Evolutionary conservation across 257 asterid species (phyloP).

Genomic region (Salvia rosmarinus): DNA sequence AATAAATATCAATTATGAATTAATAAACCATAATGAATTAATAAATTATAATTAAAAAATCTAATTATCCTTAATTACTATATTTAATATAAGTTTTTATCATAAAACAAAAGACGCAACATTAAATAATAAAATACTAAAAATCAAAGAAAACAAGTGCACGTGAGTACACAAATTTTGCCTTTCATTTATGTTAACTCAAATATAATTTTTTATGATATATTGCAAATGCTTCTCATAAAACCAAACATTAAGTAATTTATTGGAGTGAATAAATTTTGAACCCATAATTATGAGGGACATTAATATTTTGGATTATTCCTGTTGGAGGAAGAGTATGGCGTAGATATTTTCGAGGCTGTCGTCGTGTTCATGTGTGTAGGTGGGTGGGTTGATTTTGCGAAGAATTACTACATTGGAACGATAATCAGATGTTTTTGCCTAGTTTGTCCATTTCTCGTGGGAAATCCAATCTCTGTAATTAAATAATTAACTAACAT

Average conservation of each 20-base stretch:
- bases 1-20: too few relatives aligned
- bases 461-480: neutral
- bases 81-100: too few relatives aligned
- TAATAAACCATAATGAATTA: too few relatives aligned
- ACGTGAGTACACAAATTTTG: too few relatives aligned
- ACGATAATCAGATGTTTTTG: neutral
- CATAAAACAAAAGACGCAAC: too few relatives aligned
- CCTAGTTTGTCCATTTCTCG: neutral
- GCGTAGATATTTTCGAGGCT: conserved; percentile 19
- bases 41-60: too few relatives aligned
- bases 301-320: neutral
- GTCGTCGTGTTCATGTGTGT: neutral
- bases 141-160: too few relatives aligned
- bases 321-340: neutral
- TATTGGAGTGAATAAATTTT: neutral
- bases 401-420: neutral
- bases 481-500: neutral
- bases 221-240: neutral
- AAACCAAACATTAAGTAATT: neutral
- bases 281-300: neutral
- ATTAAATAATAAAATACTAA: too few relatives aligned
- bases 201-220: too few relatives aligned
- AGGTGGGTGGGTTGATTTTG: conserved; percentile 4
- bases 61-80: too few relatives aligned
- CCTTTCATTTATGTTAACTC: too few relatives aligned